These are phyloP conservation scores for Hydrangea macrophylla DNA, from an alignment of 148 eudicot genomes.

Conservation along the genomic window DNA sequence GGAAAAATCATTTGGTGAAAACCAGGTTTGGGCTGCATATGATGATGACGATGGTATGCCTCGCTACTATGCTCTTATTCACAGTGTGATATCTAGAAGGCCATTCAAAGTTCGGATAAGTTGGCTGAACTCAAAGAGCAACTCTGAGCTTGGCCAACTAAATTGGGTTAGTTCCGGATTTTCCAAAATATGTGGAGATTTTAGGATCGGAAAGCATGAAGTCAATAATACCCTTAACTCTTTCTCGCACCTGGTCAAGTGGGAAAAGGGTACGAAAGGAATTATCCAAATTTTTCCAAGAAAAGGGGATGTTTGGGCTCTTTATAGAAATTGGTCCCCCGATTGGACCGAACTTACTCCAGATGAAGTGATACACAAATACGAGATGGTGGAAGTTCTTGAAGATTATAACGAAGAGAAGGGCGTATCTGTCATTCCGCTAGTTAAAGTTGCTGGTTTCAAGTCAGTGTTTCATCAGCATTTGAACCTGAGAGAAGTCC, in stretches of 20 bases:
- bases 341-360: constrained; percentile 64
- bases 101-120: constrained; percentile 56
- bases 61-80: constrained; percentile 57
- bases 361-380: constrained; percentile 49
- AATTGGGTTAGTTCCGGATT: constrained; percentile 45
- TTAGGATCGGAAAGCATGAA: constrained; percentile 46
- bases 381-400: constrained; percentile 66
- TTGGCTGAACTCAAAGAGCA: constrained; percentile 59
- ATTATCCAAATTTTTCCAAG: constrained; percentile 49
- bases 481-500: constrained; percentile 42
- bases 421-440: constrained; percentile 50
- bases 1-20: constrained; percentile 49
- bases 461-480: constrained; percentile 65
- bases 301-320: constrained; percentile 72
- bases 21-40: constrained; percentile 79
- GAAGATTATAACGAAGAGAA: constrained; percentile 47
- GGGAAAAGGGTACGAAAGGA: constrained; percentile 47
- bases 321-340: constrained; percentile 70
- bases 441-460: constrained; percentile 81
- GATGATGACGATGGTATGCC: constrained; percentile 79
- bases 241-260: constrained; percentile 66
- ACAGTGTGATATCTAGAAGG: constrained; percentile 39
- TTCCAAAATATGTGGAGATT: constrained; percentile 58
- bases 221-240: constrained; percentile 34
- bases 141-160: constrained; percentile 30